These are phyloP conservation scores for Pueraria montana DNA, from an alignment of 306 rosid genomes.

Conservation along the genomic window DNA sequence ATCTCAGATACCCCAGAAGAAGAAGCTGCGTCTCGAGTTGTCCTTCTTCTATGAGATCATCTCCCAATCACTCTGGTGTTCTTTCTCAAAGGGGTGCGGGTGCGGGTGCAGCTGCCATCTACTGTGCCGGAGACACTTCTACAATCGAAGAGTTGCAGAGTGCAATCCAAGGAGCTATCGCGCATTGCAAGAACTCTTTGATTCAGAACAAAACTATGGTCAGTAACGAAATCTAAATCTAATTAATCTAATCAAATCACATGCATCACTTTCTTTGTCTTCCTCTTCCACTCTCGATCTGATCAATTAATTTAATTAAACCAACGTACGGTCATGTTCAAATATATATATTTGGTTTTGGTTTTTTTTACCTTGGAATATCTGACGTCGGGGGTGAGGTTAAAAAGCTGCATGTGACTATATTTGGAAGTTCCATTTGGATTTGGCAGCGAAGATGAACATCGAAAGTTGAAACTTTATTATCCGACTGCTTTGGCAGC, in stretches of 20 bases:
- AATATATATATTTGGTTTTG: not conserved
- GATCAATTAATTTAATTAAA: not conserved
- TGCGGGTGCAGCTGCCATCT: not conserved
- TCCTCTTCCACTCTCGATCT: not conserved
- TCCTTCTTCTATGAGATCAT: conserved; percentile 89
- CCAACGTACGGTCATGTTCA: conserved; percentile 4
- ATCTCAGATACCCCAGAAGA: conserved; percentile 75
- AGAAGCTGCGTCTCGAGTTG: conserved; percentile 79
- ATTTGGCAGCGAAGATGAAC: conserved; percentile 35
- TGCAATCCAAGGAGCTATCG: conserved; percentile 97
- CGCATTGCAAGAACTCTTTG: conserved; percentile 94
- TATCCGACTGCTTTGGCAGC: conserved; percentile 36
- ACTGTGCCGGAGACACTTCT: conserved; percentile 55
- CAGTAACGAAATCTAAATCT: conserved; percentile 67
- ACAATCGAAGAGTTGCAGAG: conserved; percentile 96
- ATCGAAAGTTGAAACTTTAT: conserved; percentile 44
- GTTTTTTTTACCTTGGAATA: conserved; percentile 10
- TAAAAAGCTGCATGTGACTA: conserved; percentile 53
- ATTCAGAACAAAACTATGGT: conserved; percentile 60
- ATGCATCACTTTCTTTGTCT: not conserved
- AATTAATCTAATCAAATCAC: not conserved
- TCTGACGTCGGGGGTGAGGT: conserved; percentile 42
- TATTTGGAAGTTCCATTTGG: conserved; percentile 39
- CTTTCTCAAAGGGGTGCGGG: conserved; percentile 56
- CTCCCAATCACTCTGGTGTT: conserved; percentile 88